Base-by-base conservation (phyloP, 768 basidiomycete species). In the Steccherinum ochraceum region DNA sequence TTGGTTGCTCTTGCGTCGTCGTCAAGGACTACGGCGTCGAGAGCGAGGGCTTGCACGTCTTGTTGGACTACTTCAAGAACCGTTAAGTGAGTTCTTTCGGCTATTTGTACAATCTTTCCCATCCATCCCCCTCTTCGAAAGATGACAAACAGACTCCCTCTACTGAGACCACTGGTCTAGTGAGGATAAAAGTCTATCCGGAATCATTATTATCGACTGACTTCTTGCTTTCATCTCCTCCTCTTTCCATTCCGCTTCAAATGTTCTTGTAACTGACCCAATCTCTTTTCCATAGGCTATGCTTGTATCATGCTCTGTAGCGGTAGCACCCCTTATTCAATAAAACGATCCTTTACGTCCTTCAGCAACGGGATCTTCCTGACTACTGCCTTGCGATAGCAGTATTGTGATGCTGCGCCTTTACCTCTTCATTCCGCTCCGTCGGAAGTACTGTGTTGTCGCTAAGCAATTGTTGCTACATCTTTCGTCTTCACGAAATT, bases 1-100 rank as follows among this genome's bases (percentile, higher is more conserved):
- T 93, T 48, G 86, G 87, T 50, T 92, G 90, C 77, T 86, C 80
- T 63, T 92, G 89, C 63, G 95, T 98, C 62, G 95, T 97, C 56
- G 94, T 99, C 61, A 98, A 92, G 81, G 91, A 97, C 67, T 97
- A 94, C 66, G 95, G 95, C 63, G 78, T 81, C 51, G 95, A 98
- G 77, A 86, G 84, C 63, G 91, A 95, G 77, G 95, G 93, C 51
- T 81, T 95, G 59, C 86, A 94, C 68, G 93, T 95, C 65, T 81
- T 93, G 66, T 72, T 92, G 59, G 89, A 93, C 65, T 93, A 95
- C 83, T 95, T 96, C 86, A 94, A 93, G 78, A 90, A 85, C 78
- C 89, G 92, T 55, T 86, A 61, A 55, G 69, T 69, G 63, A 62
- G 71, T 68, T 3, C 51, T 26, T 20, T 18, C 40, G 46, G 27